Evolutionary conservation across 371 early-diverging fungal species (phyloP).

Genomic region (Apophysomyces variabilis): DNA sequence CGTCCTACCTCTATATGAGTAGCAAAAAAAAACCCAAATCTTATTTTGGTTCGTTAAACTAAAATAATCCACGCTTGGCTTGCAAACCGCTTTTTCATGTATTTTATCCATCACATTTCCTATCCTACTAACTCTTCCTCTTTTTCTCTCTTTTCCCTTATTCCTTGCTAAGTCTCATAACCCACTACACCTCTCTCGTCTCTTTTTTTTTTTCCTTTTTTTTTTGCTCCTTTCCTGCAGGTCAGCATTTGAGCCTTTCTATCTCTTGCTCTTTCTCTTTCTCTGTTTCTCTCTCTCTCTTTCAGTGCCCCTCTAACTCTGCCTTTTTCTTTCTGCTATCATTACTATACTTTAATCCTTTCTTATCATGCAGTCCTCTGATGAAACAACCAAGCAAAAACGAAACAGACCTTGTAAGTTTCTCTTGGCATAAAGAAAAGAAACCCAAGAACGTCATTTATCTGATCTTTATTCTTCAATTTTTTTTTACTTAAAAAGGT

Average conservation of each 20-base stretch:
- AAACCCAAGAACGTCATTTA: constrained; percentile 1
- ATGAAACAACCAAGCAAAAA: constrained; percentile 36
- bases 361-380: not conserved
- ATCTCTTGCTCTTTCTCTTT: not conserved
- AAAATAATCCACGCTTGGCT: too few species aligned
- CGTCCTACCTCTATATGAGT: too few species aligned
- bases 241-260: not conserved
- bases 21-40: too few species aligned
- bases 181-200: not conserved
- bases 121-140: too few species aligned
- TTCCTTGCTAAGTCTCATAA: not conserved
- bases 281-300: not conserved
- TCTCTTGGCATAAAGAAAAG: too few species aligned
- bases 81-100: too few species aligned
- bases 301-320: too few species aligned
- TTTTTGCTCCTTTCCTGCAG: not conserved
- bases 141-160: not conserved
- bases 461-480: not conserved
- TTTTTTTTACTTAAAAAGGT: constrained; percentile 30
- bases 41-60: too few species aligned
- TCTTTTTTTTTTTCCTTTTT: not conserved
- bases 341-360: not conserved
- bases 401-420: constrained; percentile 48
- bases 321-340: not conserved
- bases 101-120: too few species aligned